These are phyloP conservation scores for Globisporangium canariense DNA, from an alignment of 352 stramenopile species.

Conservation along the genomic window DNA sequence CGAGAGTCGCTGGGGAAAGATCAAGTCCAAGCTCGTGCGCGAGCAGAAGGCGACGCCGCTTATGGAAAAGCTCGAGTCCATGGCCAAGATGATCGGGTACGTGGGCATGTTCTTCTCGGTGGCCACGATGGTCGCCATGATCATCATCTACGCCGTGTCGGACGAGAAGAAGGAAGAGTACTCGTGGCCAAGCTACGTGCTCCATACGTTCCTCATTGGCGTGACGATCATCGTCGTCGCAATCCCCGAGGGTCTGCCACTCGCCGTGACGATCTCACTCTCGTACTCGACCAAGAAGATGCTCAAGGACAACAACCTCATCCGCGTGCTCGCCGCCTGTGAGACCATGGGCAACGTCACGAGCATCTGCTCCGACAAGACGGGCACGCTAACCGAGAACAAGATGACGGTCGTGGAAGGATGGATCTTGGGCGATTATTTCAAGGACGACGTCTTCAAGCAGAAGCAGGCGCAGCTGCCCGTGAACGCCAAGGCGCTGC, in stretches of 20 bases:
- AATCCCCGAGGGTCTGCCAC: conserved; percentile 92
- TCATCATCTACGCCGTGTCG: conserved; percentile 77
- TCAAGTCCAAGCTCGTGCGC: conserved; percentile 87
- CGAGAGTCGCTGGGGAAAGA: conserved; percentile 87
- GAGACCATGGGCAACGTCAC: conserved; percentile 99
- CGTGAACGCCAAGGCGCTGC: conserved; percentile 36
- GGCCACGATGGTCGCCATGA: conserved; percentile 82
- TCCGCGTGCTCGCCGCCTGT: conserved; percentile 95
- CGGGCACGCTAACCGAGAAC: conserved; percentile 96
- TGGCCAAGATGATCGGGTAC: conserved; percentile 90
- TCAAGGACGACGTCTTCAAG: conserved; percentile 45
- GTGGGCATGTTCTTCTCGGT: conserved; percentile 84
- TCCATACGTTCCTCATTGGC: conserved; percentile 94
- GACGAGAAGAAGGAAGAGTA: conserved; percentile 55
- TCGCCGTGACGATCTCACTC: conserved; percentile 94
- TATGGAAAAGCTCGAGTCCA: conserved; percentile 91
- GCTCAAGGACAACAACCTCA: conserved; percentile 98
- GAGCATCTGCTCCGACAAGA: conserved; percentile 98
- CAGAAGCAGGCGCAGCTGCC: conserved; percentile 28
- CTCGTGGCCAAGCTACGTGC: conserved; percentile 75
- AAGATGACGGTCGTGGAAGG: conserved; percentile 97
- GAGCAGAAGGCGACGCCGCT: conserved; percentile 89
- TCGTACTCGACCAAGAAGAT: conserved; percentile 97
- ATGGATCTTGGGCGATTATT: conserved; percentile 71
- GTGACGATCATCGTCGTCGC: conserved; percentile 95